Percentiles rank a stretch among this genome's conserved stretches.
These are phyloP conservation scores for Tuber microsphaerosporum DNA, from an alignment of 495 filamentous ascomycete genomes.

Conservation along the genomic window DNA sequence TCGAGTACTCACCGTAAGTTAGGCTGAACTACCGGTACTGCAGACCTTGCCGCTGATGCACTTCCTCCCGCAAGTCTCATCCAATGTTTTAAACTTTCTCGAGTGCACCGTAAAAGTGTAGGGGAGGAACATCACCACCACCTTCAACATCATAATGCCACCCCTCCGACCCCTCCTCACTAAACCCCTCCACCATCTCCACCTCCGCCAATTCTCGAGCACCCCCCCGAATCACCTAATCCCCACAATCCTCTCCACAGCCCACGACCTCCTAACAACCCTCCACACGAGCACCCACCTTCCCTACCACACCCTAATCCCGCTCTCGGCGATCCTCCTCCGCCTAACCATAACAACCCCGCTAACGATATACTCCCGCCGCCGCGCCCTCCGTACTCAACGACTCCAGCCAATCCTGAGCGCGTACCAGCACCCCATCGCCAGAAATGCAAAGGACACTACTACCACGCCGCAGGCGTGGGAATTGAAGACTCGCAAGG, in stretches of 20 bases:
- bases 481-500: constrained; percentile 31
- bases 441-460: constrained; percentile 15
- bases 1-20: neutral
- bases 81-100: neutral
- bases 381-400: constrained; percentile 44
- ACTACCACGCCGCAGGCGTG: constrained; percentile 27
- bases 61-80: neutral
- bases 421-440: constrained; percentile 47
- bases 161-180: constrained; percentile 23
- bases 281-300: constrained; percentile 56
- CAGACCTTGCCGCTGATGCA: neutral
- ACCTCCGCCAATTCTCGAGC: constrained; percentile 44
- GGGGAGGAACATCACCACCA: constrained; percentile 4
- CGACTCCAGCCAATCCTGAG: constrained; percentile 49
- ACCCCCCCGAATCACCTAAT: constrained; percentile 46
- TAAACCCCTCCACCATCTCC: constrained; percentile 33
- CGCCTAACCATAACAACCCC: constrained; percentile 56
- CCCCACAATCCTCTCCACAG: constrained; percentile 48
- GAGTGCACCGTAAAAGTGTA: neutral
- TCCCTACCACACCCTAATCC: constrained; percentile 66
- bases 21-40: neutral
- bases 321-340: constrained; percentile 59
- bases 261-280: constrained; percentile 53
- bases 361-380: constrained; percentile 50
- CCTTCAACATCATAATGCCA: constrained; percentile 9